These are phyloP conservation scores for Eucommia ulmoides DNA, from an alignment of 257 asterid species.

Conservation along the genomic window DNA sequence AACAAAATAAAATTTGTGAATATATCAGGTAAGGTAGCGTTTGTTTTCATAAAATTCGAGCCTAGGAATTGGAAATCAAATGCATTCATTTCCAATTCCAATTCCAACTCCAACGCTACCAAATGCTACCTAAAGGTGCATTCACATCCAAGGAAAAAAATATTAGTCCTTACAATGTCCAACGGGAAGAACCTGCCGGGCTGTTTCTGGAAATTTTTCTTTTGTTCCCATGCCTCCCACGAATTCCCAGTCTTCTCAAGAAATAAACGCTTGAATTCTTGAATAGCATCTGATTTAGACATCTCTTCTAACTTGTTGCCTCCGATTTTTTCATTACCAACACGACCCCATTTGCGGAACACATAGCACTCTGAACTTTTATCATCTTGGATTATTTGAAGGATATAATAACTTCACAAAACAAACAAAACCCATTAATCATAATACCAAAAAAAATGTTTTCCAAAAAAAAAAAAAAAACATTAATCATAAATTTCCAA, in stretches of 20 bases:
- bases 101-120: too few relatives aligned
- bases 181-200: conserved; percentile 86
- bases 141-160: too few relatives aligned
- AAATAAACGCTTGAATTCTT: conserved; percentile 70
- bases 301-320: conserved; percentile 56
- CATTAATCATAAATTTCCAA: too few relatives aligned
- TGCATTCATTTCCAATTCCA: too few relatives aligned
- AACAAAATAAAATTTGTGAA: too few relatives aligned
- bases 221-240: conserved; percentile 78
- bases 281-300: conserved; percentile 56
- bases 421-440: conserved; percentile 2
- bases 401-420: conserved; percentile 68
- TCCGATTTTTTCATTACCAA: conserved; percentile 87
- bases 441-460: too few relatives aligned
- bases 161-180: conserved; percentile 52
- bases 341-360: conserved; percentile 98
- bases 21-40: too few relatives aligned
- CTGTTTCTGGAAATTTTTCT: conserved; percentile 59
- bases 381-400: conserved; percentile 94
- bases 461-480: too few relatives aligned
- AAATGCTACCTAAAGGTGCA: too few relatives aligned
- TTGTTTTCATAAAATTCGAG: too few relatives aligned
- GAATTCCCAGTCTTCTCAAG: conserved; percentile 88
- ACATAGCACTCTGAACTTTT: conserved; percentile 68
- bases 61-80: too few relatives aligned